These are phyloP conservation scores for Syzygium malaccense DNA, from an alignment of 441 rosid species.

Conservation along the genomic window DNA sequence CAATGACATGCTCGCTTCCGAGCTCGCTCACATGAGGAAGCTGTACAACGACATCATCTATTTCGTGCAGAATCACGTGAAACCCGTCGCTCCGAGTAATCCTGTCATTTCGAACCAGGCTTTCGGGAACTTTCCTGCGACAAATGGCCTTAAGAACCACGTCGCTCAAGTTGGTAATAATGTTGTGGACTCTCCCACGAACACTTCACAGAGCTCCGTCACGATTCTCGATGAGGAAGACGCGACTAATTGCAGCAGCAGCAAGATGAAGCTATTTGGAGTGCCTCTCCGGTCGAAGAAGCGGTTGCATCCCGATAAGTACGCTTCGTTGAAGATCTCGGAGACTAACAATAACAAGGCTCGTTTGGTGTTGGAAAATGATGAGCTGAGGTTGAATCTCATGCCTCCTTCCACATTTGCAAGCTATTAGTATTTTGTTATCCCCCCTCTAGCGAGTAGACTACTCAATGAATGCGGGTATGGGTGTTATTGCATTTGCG, in stretches of 20 bases:
- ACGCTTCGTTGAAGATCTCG: neutral
- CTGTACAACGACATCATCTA: conserved; percentile 19
- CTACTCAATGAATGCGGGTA: neutral
- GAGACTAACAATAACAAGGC: conserved; percentile 57
- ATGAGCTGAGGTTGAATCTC: conserved; percentile 82
- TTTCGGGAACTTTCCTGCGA: conserved; percentile 20
- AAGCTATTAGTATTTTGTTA: neutral
- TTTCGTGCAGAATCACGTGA: conserved; percentile 20
- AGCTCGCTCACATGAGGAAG: conserved; percentile 19
- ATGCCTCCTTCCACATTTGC: conserved; percentile 64
- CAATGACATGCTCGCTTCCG: conserved; percentile 10
- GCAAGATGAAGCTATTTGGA: conserved; percentile 68
- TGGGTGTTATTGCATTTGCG: neutral
- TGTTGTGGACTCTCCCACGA: conserved; percentile 34
- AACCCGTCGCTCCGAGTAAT: conserved; percentile 46
- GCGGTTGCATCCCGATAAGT: conserved; percentile 49
- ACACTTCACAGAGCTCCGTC: conserved; percentile 55
- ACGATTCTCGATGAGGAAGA: conserved; percentile 48
- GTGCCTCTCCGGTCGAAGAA: conserved; percentile 78
- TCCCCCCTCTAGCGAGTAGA: neutral
- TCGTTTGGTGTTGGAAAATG: conserved; percentile 58
- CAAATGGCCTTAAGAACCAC: conserved; percentile 10
- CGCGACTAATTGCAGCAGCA: neutral
- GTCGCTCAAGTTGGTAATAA: conserved; percentile 25
- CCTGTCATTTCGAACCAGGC: conserved; percentile 34